Conservation (phyloP, 495 filamentous ascomycete genomes). For the Hypomontagnella monticulosa region DNA sequence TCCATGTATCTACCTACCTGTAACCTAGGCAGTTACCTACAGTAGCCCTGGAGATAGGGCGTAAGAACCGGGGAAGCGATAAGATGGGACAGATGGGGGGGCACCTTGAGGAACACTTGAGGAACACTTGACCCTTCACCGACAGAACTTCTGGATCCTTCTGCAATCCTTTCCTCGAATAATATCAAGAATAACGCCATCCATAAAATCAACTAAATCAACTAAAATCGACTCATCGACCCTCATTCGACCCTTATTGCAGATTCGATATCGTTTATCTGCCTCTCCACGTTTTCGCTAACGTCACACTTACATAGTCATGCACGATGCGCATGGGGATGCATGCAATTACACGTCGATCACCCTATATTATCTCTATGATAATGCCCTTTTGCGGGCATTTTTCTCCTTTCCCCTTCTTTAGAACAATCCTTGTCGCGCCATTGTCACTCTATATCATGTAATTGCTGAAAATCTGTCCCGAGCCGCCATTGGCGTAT, state of each 20-base stretch:
- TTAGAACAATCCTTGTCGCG: conserved; percentile 1
- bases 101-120: no score
- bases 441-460: conserved; percentile 19
- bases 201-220: neutral
- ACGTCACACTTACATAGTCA: conserved; percentile 42
- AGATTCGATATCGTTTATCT: conserved; percentile 42
- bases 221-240: conserved; percentile 11
- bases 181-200: neutral
- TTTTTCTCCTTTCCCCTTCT: conserved; percentile 9
- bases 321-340: conserved; percentile 40
- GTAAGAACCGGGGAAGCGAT: neutral
- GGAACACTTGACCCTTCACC: conserved; percentile 13
- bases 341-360: conserved; percentile 44
- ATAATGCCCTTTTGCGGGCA: conserved; percentile 4
- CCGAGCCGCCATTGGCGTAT: conserved; percentile 31
- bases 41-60: no score
- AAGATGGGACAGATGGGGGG: no score
- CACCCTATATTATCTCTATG: conserved; percentile 21
- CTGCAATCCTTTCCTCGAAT: conserved; percentile 1
- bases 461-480: conserved; percentile 14
- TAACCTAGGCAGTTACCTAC: neutral
- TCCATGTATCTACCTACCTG: no score
- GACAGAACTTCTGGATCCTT: conserved; percentile 13
- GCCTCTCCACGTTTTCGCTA: conserved; percentile 39
- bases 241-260: conserved; percentile 23